Base-by-base conservation (phyloP, 805 yeast genomes). In the Ogataea salicorniae region DNA sequence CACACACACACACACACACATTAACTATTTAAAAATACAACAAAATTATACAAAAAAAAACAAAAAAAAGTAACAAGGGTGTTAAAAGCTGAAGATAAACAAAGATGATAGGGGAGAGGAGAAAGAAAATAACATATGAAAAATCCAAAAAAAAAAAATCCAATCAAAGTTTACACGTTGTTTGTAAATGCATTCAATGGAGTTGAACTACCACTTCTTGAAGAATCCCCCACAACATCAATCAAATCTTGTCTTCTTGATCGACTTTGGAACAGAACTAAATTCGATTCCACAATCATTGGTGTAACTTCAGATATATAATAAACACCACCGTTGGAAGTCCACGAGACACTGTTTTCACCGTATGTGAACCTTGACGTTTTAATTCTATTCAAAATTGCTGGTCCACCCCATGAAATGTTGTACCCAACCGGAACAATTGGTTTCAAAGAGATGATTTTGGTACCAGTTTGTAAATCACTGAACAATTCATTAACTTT, bases 301-400 rank as follows among this genome's bases (percentile, higher is more conserved):
- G 47, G 47, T 62, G 62, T 60, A 8, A 87, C 87, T 9, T 89
- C 83, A 15, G 94, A 79, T 7, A 91, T 79, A 63, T 78, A 91
- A 64, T 87, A 90, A 9, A 79, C 81, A 1, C 87, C 87, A 46
- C 89, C 89, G 42, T 86, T 88, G 6, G 83, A 81, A 0, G 96
- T 89, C 97, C 97, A 90, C 41, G 95, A 85, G 8, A 91, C 97
- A 39, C 90, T 79, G 46, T 82, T 80, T 46, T 78, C 76, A 16
- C 78, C 82, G 54, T 89, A 83, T 59, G 77, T 76, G 52, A 71
- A 80, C 55, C 77, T 79, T 46, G 79, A 79, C 5, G 87, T 89
- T 38, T 70, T 70, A 47, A 89, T 70, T 56, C 82, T 73, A 59
- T 83, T 88, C 52, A 88, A 68, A 14, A 87, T 76, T 34, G 80